phyloP scores from a whole-genome alignment of 108 stramenopile genomes.

The Tribonema minus region DNA sequence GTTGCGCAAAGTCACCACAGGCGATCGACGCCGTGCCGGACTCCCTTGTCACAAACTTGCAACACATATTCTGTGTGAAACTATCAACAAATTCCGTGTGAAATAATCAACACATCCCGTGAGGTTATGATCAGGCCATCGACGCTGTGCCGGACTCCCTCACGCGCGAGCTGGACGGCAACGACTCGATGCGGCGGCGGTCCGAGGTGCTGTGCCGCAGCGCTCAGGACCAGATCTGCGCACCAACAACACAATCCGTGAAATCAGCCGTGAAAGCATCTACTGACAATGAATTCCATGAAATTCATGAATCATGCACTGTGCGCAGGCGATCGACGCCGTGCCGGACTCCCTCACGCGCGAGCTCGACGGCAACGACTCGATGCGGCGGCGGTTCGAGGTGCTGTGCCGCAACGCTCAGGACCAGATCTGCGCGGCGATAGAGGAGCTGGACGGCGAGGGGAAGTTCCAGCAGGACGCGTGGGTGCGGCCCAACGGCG shows the following conservation, averaged over 20 bases:
- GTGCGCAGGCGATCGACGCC: constrained; percentile 37
- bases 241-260: no score
- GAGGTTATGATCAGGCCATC: no score
- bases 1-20: not conserved
- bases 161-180: constrained; percentile 79
- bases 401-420: constrained; percentile 83
- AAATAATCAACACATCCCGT: no score
- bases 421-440: constrained; percentile 77
- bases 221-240: constrained; percentile 83
- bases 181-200: constrained; percentile 82
- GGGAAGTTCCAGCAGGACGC: constrained; percentile 75
- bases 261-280: no score
- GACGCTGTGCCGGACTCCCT: constrained; percentile 59
- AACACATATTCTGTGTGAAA: no score
- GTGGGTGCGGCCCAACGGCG: constrained; percentile 88
- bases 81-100: no score
- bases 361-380: constrained; percentile 83
- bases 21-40: constrained; percentile 51
- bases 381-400: constrained; percentile 88
- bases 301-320: no score
- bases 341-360: constrained; percentile 71
- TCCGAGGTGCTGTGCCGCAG: constrained; percentile 84
- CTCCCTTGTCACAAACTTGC: no score
- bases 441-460: constrained; percentile 83
- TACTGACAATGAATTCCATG: no score